Evolutionary conservation across 179 eudicot genomes (phyloP).

Genomic region (Pouteria campechiana): DNA sequence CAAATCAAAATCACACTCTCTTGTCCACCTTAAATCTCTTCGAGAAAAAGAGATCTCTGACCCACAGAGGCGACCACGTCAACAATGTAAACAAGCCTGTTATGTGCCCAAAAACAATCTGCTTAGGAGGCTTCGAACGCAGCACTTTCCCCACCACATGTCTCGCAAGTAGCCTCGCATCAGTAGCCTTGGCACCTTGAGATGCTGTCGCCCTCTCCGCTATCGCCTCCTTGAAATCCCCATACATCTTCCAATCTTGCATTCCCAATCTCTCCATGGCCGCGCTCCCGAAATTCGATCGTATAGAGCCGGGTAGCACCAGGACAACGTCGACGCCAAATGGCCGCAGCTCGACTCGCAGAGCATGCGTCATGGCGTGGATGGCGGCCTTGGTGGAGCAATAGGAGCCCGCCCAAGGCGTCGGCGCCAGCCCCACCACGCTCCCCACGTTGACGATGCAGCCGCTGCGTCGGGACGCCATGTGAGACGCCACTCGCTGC

Average conservation of each 20-base stretch:
- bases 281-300: slow-evolving; percentile 23
- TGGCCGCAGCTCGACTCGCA: slow-evolving; percentile 30
- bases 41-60: slow-evolving; percentile 22
- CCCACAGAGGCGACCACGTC: slow-evolving; percentile 25
- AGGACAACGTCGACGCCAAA: slow-evolving; percentile 25
- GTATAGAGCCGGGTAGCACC: slow-evolving; percentile 29
- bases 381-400: slow-evolving; percentile 38
- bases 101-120: slow-evolving; percentile 30
- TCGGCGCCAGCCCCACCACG: slow-evolving; percentile 32
- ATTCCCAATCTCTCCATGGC: slow-evolving; percentile 9
- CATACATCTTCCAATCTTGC: slow-evolving; percentile 28
- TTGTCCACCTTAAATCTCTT: slow-evolving; percentile 12
- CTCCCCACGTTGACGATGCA: slow-evolving; percentile 35
- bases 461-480: slow-evolving; percentile 21
- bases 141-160: slow-evolving; percentile 26
- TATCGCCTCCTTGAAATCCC: slow-evolving; percentile 18
- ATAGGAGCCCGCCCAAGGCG: slow-evolving; percentile 48
- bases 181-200: slow-evolving; percentile 25
- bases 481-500: slow-evolving; percentile 34
- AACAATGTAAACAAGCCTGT: slow-evolving; percentile 25
- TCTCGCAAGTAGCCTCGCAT: slow-evolving; percentile 22
- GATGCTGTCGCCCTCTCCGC: slow-evolving; percentile 29
- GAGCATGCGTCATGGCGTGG: slow-evolving; percentile 23
- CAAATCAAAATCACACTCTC: no score
- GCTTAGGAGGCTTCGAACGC: slow-evolving; percentile 27